Base-by-base conservation (phyloP, 176 grass and related monocot genomes). In the Bolboschoenus planiculmis region DNA sequence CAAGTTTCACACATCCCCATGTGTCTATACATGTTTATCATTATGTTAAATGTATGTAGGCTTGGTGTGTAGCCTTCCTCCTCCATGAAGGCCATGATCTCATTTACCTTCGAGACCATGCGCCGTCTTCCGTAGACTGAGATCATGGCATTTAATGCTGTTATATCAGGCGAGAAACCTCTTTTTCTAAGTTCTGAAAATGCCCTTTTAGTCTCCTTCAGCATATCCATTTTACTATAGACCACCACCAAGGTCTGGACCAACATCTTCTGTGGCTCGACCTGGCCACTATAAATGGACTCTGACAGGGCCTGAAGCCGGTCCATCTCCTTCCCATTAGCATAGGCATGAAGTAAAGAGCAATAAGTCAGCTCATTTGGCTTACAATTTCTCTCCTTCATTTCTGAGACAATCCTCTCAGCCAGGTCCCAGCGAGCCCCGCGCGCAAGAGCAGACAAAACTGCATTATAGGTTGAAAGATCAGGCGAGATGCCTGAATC, bases 21-120 rank as follows among this genome's bases (percentile, higher is more conserved):
- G 51, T 86, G 85, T 80, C 89, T 95, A 88, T 95, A 90, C 92
- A 98, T 98, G 84, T 98, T 88, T 74, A 98, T 95, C 80, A 98
- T 36, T 77, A 90, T 95, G 75, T 98, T 98, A 43, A 91, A 98
- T 21, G 92, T 95, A 21, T 84, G 87, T 63, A 89, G 34, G 63
- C 87, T 93, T 61, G 87, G 92, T 37, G 91, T 93, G 67, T 94
- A 83, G 21, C 81, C 86, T 84, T 82, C 91, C 30, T 83, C 84
- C 46, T 91, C 89, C 92, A 95, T 93, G 84, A 91, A 88, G 46
- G 85, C 64, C 59, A 95, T 87, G 29, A 93, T 73, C 78, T 93
- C 86, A 60, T 98, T 82, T 26, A 95, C 95, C 81, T 95, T 95
- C 73, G 70, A 75, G 62, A 92, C 90, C 88, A 90, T 95, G 77